A percentile compares a stretch with the other conserved stretches of the same genome.
Conservation (phyloP, 371 early-diverging fungal species). For the Syncephalastrum sp. region DNA sequence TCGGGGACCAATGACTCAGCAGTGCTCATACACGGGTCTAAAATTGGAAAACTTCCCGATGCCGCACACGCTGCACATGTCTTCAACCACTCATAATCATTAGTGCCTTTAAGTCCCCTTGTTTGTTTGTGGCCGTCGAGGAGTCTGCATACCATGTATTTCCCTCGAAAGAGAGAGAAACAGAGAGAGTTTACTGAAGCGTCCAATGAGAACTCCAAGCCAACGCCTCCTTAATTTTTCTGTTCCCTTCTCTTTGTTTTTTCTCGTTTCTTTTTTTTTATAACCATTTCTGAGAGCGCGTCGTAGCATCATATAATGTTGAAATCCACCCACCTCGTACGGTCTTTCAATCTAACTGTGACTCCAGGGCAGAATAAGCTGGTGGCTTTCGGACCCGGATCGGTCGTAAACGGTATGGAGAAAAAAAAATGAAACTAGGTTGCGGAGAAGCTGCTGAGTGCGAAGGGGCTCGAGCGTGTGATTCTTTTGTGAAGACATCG, state of each 20-base stretch:
- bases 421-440: not conserved
- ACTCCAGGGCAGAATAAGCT: constrained; percentile 29
- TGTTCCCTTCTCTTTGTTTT: constrained; percentile 3
- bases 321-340: constrained; percentile 16
- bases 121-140: too few species aligned
- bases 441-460: too few species aligned
- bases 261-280: constrained; percentile 4
- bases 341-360: constrained; percentile 24
- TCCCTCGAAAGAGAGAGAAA: too few species aligned
- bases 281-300: not conserved
- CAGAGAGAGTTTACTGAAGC: too few species aligned
- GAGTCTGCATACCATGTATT: too few species aligned
- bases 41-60: constrained; percentile 4
- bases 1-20: too few species aligned
- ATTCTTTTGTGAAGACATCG: not conserved
- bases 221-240: not conserved
- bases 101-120: not conserved
- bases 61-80: not conserved
- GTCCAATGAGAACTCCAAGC: too few species aligned
- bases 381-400: constrained; percentile 46
- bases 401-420: constrained; percentile 39
- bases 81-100: constrained; percentile 5
- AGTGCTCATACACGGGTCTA: not conserved
- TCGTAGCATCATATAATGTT: too few species aligned
- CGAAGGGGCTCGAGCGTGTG: not conserved